Evolutionary conservation across 108 stramenopile genomes (phyloP).

Genomic region (Nannochloropsis gaditana): DNA sequence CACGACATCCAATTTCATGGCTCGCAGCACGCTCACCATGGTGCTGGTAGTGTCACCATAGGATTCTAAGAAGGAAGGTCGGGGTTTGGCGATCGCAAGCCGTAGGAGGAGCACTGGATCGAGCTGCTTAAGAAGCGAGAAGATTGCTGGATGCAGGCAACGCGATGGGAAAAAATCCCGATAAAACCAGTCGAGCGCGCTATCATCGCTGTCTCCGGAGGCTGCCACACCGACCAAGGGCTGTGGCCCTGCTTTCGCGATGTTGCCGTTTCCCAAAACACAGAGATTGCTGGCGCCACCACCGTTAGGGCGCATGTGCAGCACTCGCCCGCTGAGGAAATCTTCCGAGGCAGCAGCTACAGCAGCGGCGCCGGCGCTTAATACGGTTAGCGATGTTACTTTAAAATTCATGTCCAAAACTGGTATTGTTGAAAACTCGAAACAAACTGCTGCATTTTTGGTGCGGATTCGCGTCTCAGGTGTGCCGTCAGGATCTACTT

Average conservation of each 20-base stretch:
- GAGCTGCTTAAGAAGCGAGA: slow-evolving; percentile 5
- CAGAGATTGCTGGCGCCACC: not conserved
- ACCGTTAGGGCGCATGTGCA: not conserved
- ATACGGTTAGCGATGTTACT: not conserved
- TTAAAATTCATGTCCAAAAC: not conserved
- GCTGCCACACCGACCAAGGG: not conserved
- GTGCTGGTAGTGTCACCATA: not conserved
- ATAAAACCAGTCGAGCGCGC: slow-evolving; percentile 17
- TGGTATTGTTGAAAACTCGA: not conserved
- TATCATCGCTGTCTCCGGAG: slow-evolving; percentile 11
- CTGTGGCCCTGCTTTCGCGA: not conserved
- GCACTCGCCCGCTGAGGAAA: not conserved
- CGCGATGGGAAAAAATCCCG: not conserved
- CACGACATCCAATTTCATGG: not conserved
- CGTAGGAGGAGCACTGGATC: not conserved
- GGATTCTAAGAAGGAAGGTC: not conserved
- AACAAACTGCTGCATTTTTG: not conserved
- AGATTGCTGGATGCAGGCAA: slow-evolving; percentile 17
- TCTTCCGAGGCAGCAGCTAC: not conserved
- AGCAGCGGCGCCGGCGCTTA: not conserved
- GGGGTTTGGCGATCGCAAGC: not conserved
- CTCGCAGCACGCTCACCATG: slow-evolving; percentile 12
- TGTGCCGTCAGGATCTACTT: no score
- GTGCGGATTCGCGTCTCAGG: not conserved
- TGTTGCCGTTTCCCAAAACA: not conserved